phyloP scores from a whole-genome alignment of 345 rosid species.

The Eucalyptus victrix region DNA sequence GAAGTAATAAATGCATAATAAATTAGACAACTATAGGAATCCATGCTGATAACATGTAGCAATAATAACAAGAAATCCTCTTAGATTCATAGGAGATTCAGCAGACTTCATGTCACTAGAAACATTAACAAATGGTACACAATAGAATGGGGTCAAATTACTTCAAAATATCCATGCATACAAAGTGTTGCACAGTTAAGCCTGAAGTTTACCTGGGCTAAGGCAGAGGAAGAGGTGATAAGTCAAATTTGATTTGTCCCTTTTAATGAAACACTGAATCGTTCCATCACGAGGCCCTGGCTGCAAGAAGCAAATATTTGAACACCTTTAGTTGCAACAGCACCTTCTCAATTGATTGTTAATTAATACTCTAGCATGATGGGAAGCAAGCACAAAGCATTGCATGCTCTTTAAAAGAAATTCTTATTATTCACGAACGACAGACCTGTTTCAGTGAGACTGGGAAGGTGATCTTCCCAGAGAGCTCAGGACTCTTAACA shows the following conservation, averaged over 20 bases:
- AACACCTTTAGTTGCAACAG: neutral
- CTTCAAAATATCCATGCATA: neutral
- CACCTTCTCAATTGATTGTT: neutral
- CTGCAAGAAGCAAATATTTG: constrained; percentile 24
- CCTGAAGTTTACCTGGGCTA: constrained; percentile 56
- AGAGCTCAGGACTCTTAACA: constrained; percentile 69
- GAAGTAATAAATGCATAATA: neutral
- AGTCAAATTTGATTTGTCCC: constrained; percentile 85
- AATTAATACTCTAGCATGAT: neutral
- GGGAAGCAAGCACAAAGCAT: neutral
- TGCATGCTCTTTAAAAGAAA: neutral
- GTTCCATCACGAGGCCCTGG: constrained; percentile 84
- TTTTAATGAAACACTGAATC: constrained; percentile 88
- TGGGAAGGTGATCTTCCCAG: constrained; percentile 89
- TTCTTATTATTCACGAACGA: neutral
- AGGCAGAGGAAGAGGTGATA: constrained; percentile 94
- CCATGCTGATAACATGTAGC: neutral
- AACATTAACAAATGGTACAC: neutral
- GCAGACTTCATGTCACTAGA: neutral
- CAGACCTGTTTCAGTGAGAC: constrained; percentile 87
- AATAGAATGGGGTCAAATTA: neutral
- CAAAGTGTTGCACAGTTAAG: neutral
- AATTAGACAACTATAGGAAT: neutral
- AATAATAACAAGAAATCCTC: neutral
- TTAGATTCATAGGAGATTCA: neutral